Base-by-base conservation (phyloP, 345 rosid species). In the Triadica sebifera region DNA sequence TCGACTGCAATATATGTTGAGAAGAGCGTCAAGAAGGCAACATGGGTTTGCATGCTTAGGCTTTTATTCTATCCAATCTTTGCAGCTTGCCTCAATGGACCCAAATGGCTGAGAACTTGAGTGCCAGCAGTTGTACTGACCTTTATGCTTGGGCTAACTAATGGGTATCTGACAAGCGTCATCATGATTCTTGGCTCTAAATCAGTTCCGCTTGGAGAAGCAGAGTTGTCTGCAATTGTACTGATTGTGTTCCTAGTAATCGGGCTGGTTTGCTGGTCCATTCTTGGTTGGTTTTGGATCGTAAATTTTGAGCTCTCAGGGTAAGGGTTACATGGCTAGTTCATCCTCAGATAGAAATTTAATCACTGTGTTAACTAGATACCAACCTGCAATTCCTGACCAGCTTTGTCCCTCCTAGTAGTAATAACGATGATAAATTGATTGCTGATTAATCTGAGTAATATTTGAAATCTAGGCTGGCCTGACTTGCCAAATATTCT, bases 201-300 rank as follows among this genome's bases (percentile, higher is more conserved):
- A 82, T 77, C 86, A 8, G 97, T 92, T 45, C 87, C 85, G 0
- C 85, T 79, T 43, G 75, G 88, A 2, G 98, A 94, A 68, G 89
- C 96, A 50, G 98, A 94, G 77, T 76, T 91, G 43, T 86, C 95
- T 24, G 97, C 97, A 9, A 82, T 94, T 59, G 86, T 87, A 45
- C 83, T 94, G 89, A 80, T 86, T 59, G 87, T 91, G 76, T 90
- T 85, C 77, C 86, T 92, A 39, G 98, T 97, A 39, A 0, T 89
- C 34, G 95, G 97, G 43, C 82, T 94, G 82, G 91, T 89, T 45
- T 47, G 87, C 72, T 97, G 98, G 60, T 92, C 97, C 0, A 77
- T 89, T 78, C 85, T 89, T 70, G 89, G 97, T 20, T 94, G 98
- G 98, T 80, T 92, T 81, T 92, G 97, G 97, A 76, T 87, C 72